Conservation (phyloP, 306 rosid species). For the Lathyrus sativus region DNA sequence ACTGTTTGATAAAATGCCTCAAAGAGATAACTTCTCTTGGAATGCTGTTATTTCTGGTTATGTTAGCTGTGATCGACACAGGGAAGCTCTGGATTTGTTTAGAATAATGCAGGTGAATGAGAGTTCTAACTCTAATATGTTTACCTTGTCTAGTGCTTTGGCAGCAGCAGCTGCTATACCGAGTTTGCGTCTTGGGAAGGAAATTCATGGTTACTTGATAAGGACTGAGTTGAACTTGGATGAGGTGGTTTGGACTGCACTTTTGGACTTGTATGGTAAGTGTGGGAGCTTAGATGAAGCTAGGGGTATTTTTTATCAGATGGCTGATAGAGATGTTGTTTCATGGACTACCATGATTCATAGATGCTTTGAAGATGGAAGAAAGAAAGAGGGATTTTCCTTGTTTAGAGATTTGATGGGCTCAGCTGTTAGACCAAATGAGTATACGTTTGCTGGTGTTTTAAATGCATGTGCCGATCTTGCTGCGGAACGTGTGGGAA, state of each 20-base stretch:
- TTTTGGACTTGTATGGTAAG: constrained; percentile 64
- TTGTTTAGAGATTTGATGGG: constrained; percentile 53
- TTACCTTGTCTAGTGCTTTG: constrained; percentile 56
- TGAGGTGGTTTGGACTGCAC: constrained; percentile 70
- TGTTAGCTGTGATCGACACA: constrained; percentile 42
- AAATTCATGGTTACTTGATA: constrained; percentile 61
- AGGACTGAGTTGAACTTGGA: constrained; percentile 58
- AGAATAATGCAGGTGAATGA: constrained; percentile 53
- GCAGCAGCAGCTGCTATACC: constrained; percentile 61
- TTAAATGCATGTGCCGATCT: constrained; percentile 68
- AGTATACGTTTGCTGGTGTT: constrained; percentile 64
- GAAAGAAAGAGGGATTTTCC: constrained; percentile 63
- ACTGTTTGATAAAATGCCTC: constrained; percentile 65
- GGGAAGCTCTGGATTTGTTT: constrained; percentile 62
- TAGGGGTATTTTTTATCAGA: constrained; percentile 56
- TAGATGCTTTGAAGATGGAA: constrained; percentile 63
- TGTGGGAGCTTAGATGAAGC: constrained; percentile 70
- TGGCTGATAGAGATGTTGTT: constrained; percentile 54
- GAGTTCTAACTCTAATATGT: constrained; percentile 50
- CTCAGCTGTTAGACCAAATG: constrained; percentile 57
- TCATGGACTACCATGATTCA: constrained; percentile 70
- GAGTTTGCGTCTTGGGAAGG: constrained; percentile 59
- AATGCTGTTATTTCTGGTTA: constrained; percentile 59
- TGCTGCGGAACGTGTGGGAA: constrained; percentile 55
- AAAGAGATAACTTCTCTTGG: constrained; percentile 71